Evolutionary conservation across 768 basidiomycete species (phyloP), one percentile per base, ranked within the genome.

Genomic region (Rhizopogon vesiculosus): DNA sequence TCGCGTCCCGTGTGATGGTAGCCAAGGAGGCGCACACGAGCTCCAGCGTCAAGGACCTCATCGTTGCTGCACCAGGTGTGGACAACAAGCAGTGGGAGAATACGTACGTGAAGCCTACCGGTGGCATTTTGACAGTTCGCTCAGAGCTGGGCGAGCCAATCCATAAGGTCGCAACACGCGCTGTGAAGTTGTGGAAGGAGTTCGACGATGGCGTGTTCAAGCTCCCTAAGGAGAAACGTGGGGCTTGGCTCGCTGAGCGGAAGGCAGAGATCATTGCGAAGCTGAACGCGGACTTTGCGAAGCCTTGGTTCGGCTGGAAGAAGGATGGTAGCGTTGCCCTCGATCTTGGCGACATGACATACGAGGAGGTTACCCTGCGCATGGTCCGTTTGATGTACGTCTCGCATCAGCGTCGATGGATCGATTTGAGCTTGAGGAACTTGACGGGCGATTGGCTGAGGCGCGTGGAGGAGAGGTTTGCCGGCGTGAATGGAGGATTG

Each of bases 141-240:
- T 98, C 96, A 4, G 97, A 99, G 77, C 83, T 99, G 48, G 95
- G 95, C 41, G 97, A 99, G 72, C 97, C 97, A 10, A 98, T 98
- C 63, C 97, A 99, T 78, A 99, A 99, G 78, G 91, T 99, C 67
- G 95, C 97, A 35, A 99, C 87, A 42, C 90, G 97, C 46, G 97
- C 83, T 38, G 92, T 99, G 71, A 98, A 91, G 78, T 79, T 99
- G 42, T 99, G 97, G 97, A 93, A 94, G 72, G 95, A 98, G 76
- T 98, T 98, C 68, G 97, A 99, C 65, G 87, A 96, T 64, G 92
- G 87, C 22, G 90, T 99, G 55, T 99, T 98, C 82, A 89, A 87
- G 70, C 71, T 98, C 62, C 87, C 96, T 9, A 93, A 94, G 76
- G 97, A 98, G 76, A 99, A 99, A 80, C 88, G 96, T 45, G 79